Base-by-base conservation (phyloP, 805 yeast genomes). In the Wickerhamiella hasegawae region DNA sequence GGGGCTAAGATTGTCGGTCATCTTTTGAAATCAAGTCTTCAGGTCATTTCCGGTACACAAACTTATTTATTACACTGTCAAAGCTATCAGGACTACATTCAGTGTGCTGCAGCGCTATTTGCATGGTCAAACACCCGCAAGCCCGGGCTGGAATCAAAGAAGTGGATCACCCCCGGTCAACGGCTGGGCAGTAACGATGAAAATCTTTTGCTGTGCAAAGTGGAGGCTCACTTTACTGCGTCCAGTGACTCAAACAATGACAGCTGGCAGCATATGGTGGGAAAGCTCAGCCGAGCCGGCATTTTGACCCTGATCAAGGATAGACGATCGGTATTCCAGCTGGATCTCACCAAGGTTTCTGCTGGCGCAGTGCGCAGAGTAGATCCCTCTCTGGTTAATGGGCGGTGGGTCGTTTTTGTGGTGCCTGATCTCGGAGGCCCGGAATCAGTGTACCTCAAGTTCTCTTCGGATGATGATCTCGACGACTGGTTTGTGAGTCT, bases 401-500 rank as follows among this genome's bases (percentile, higher is more conserved):
- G 43, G 6, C 32, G 27, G 4, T 24, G 27, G 34, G 46, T 45
- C 2, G 15, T 46, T 3, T 37, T 46, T 14, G 18, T 46, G 12
- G 41, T 43, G 9, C 45, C 51, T 2, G 49, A 42, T 28, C 28
- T 43, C 34, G 50, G 45, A 12, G 49, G 47, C 3, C 43, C 45
- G 1, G 42, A 45, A 3, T 38, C 50, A 4, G 44, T 45, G 15
- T 52, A 46, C 33, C 34, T 51, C 12, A 37, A 39, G 31, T 47
- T 52, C 32, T 28, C 26, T 8, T 38, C 39, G n/a, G 43, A 45
- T 15, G 41, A 42, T 18, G 57, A 52, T 27, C 46, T 43, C 22
- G 57, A 47, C 22, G 54, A 51, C 38, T 55, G 59, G 59, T 44
- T 49, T 28, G 45, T 53, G 4, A 43, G 52, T 3, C 35, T 54